These are phyloP conservation scores for Penicillium sp. DNA, from an alignment of 2,329 filamentous ascomycete species.

Conservation along the genomic window DNA sequence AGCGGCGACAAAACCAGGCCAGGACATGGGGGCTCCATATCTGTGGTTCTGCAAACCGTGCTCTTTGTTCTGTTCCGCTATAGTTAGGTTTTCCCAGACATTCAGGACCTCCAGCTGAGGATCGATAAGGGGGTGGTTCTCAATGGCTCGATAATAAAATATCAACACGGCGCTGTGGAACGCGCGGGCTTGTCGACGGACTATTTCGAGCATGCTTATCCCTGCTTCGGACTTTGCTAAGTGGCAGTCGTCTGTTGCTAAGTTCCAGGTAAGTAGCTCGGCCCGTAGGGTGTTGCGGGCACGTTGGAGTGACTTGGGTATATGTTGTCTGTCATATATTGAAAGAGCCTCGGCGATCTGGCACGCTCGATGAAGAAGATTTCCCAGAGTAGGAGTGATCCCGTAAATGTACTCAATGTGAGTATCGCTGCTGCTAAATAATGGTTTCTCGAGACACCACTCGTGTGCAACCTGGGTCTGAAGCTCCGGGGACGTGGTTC, in stretches of 20 bases:
- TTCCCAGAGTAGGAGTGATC: constrained; percentile 19
- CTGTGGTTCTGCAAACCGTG: constrained; percentile 10
- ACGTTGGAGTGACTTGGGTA: not conserved
- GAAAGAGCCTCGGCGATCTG: constrained; percentile 9
- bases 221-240: not conserved
- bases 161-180: constrained; percentile 17
- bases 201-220: constrained; percentile 9
- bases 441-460: constrained; percentile 1
- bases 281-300: not conserved
- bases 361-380: constrained; percentile 17
- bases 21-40: constrained; percentile 22
- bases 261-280: constrained; percentile 1
- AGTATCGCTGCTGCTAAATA: constrained; percentile 4
- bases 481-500: constrained; percentile 15
- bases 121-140: constrained; percentile 5
- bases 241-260: constrained; percentile 6
- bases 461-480: not conserved
- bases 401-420: constrained; percentile 22
- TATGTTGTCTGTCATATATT: not conserved
- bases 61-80: constrained; percentile 19
- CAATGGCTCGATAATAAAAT: constrained; percentile 17
- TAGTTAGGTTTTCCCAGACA: constrained; percentile 15
- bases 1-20: constrained; percentile 24
- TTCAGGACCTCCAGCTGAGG: not conserved
- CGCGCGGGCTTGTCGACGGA: constrained; percentile 15